These are phyloP conservation scores for Ophiostoma sp. DNA, from an alignment of 2,329 filamentous ascomycete genomes.

Conservation along the genomic window DNA sequence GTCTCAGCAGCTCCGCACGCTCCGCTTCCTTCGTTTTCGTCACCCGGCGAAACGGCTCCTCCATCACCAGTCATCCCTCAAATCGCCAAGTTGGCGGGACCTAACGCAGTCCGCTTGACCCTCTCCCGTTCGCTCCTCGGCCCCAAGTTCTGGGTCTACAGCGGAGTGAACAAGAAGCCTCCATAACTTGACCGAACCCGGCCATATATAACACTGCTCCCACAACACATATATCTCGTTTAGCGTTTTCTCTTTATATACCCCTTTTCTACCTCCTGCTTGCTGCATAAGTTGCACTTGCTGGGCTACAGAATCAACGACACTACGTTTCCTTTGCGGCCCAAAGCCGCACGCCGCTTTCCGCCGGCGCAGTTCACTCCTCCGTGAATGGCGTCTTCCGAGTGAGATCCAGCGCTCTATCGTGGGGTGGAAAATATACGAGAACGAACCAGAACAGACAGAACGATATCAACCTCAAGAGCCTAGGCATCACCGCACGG, in stretches of 20 bases:
- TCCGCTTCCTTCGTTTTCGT: slow-evolving; percentile 17
- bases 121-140: slow-evolving; percentile 84
- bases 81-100: slow-evolving; percentile 38
- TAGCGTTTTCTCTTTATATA: slow-evolving; percentile 9
- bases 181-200: slow-evolving; percentile 65
- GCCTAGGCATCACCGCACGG: neutral
- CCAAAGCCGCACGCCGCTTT: slow-evolving; percentile 27
- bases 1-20: neutral
- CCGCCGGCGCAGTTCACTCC: slow-evolving; percentile 24
- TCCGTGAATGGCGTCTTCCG: slow-evolving; percentile 27
- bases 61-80: slow-evolving; percentile 15
- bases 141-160: slow-evolving; percentile 88
- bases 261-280: slow-evolving; percentile 15
- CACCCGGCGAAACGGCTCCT: slow-evolving; percentile 18
- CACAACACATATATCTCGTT: slow-evolving; percentile 9
- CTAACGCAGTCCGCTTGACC: slow-evolving; percentile 57
- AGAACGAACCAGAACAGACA: slow-evolving; percentile 10
- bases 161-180: slow-evolving; percentile 94
- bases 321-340: slow-evolving; percentile 23
- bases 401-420: slow-evolving; percentile 25
- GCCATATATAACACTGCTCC: slow-evolving; percentile 10
- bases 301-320: slow-evolving; percentile 19
- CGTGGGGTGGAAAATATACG: slow-evolving; percentile 23
- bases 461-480: slow-evolving; percentile 3
- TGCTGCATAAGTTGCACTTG: slow-evolving; percentile 19